Evolutionary conservation across 192 early-diverging fungal species (phyloP), one percentile per base, ranked within the genome.

Genomic region (Coemansia sp.): DNA sequence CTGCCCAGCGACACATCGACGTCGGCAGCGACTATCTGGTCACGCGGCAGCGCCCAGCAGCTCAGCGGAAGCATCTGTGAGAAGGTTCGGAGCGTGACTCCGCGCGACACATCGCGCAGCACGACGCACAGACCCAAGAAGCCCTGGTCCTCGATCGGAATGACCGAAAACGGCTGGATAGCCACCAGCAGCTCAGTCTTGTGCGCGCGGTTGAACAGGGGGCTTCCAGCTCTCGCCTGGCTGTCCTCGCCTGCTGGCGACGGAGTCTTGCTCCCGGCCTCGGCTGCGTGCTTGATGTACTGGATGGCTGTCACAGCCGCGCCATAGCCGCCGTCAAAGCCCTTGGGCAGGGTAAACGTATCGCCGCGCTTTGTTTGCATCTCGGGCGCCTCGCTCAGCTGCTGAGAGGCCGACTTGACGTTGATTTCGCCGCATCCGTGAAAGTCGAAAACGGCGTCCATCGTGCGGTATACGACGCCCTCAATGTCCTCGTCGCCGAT

Each of bases 21-120:
- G 45, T 82, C 80, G 4, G 69, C 75, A 8, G 75, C 80, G 10
- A 82, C 80, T 42, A 82, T 82, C 81, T 84, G 81, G 51, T 84
- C 82, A 53, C 64, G 74, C 62, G 82, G 82, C 68, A 73, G 48
- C 23, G 74, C 74, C 82, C 82, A 84, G 73, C 74, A 76, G 62
- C 68, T 74, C 62, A 84, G 71, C 1, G 82, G 82, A 4, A 84
- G 82, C 82, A 84, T 84, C 73, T 84, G 82, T 32, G 82, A 84
- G 64, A 84, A 84, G 44, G 82, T 80, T 44, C 73, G 67, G 53
- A 79, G 72, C n/a, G 75, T 78, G 19, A 72, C 9, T 19, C 69
- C 62, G 51, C 80, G 80, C 39, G 59, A 25, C 31, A 66, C 66
- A 19, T 83, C 80, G 48, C 76, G 76, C 67, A 83, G 73, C 57